These are phyloP conservation scores for Cajanus cajan DNA, from an alignment of 306 rosid species.

Conservation along the genomic window DNA sequence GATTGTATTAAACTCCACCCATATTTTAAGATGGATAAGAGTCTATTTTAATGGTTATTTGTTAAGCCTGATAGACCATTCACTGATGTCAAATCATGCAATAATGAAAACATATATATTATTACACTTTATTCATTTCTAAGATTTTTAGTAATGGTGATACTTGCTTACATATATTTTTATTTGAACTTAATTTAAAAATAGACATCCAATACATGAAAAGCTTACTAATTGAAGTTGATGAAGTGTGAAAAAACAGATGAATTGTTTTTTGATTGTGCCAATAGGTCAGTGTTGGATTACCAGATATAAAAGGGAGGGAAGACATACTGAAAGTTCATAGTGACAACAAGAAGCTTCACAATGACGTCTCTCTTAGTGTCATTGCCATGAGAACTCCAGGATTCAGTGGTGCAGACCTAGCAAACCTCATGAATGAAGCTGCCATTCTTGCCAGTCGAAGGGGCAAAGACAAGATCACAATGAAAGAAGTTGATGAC, in stretches of 20 bases:
- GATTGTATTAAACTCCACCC: too few relatives aligned
- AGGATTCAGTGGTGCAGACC: constrained; percentile 76
- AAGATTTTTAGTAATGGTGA: too few relatives aligned
- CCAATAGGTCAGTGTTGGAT: constrained; percentile 60
- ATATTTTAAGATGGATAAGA: too few relatives aligned
- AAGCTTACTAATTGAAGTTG: not conserved
- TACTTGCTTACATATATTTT: too few relatives aligned
- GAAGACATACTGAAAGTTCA: constrained; percentile 78
- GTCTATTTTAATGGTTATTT: too few relatives aligned
- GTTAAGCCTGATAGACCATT: too few relatives aligned
- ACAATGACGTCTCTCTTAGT: constrained; percentile 50
- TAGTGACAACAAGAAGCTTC: constrained; percentile 70
- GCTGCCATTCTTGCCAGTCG: constrained; percentile 86
- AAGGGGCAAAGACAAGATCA: constrained; percentile 56
- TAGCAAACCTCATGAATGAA: constrained; percentile 81
- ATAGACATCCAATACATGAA: too few relatives aligned
- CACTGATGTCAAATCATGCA: too few relatives aligned
- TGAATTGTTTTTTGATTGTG: not conserved
- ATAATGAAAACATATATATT: too few relatives aligned
- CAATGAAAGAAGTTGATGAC: constrained; percentile 60
- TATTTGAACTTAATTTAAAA: too few relatives aligned
- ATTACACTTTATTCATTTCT: too few relatives aligned
- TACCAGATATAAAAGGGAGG: constrained; percentile 76
- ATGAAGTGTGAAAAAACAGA: not conserved
- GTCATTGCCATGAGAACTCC: constrained; percentile 72